Evolutionary conservation across 352 stramenopile genomes (phyloP), one percentile per base, ranked within the genome.

Genomic region (Pythium periplocum): DNA sequence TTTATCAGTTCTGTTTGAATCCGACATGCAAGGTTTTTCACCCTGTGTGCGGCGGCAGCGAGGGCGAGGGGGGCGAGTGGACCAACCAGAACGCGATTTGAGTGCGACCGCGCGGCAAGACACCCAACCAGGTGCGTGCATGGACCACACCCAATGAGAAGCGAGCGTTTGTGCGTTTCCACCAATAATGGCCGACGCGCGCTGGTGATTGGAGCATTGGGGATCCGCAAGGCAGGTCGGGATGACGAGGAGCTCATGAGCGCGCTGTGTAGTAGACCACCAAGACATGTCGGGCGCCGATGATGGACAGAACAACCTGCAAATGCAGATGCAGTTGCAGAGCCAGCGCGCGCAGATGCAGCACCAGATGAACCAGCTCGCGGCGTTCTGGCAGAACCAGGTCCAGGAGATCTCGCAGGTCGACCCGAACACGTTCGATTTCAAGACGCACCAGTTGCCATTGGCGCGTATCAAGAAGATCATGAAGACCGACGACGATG

Each of bases 381-480:
- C 90, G 51, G 73, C 84, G 49, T 96, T 96, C 55, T 96, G 87
- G 87, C 79, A 94, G 61, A 84, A 69, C 60, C 78, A 95, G 62
- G 86, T 93, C 63, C 72, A 90, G 47, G 85, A 94, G 60, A 95
- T 96, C 57, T 89, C 80, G 4, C 76, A 95, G 68, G 85, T 95
- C 44, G 81, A 93, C 68, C 75, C 80, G 30, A 87, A 83, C 62
- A 63, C 76, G 36, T 90, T 90, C 54, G 85, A 95, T 61, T 93
- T 95, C 51, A 91, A 93, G 69, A 91, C 78, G 58, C 78, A 95
- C 61, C 83, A 97, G 51, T 73, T 98, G 40, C 90, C 91, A 34
- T 84, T 98, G 53, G 90, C 91, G 48, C 84, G 91, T 48, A 96
- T 98, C 60, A 98, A 97, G 76, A 96, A 96, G 62, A 98, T 98